A percentile compares a stretch with the other conserved stretches of the same genome.
Conservation (phyloP, 345 rosid species). For the Isatis tinctoria region DNA sequence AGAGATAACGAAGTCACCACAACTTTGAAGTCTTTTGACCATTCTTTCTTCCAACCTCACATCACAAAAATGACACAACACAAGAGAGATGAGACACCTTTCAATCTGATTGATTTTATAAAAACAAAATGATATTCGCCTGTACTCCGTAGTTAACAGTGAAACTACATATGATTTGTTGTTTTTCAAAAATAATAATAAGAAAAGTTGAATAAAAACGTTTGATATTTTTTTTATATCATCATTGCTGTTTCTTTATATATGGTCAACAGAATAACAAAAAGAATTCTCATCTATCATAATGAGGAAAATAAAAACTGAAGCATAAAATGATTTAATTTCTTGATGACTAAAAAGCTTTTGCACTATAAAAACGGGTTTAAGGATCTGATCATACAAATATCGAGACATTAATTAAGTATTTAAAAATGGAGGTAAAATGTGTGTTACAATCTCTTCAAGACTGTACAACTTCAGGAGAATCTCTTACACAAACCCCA, state of each 20-base stretch:
- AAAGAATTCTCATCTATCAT: background rate
- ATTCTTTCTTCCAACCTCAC: background rate
- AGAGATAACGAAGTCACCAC: constrained; percentile 65
- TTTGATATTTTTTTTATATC: background rate
- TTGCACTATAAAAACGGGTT: background rate
- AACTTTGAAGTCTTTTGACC: constrained; percentile 24
- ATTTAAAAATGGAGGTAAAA: background rate
- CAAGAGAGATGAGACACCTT: background rate
- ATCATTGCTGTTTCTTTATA: background rate
- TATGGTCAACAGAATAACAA: background rate
- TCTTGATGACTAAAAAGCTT: background rate
- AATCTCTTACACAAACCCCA: constrained; percentile 26
- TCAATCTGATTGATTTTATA: constrained; percentile 13
- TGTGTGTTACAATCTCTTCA: constrained; percentile 27
- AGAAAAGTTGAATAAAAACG: background rate
- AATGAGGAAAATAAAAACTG: background rate
- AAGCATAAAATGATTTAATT: background rate
- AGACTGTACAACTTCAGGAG: constrained; percentile 29
- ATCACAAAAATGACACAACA: background rate
- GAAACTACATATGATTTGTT: background rate
- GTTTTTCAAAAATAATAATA: background rate
- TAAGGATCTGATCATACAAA: background rate
- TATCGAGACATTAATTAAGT: background rate
- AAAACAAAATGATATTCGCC: background rate
- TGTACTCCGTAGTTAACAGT: constrained; percentile 6